A percentile compares a stretch with the other conserved stretches of the same genome.
Conservation (phyloP, 192 early-diverging fungal species). For the Podila horticola region DNA sequence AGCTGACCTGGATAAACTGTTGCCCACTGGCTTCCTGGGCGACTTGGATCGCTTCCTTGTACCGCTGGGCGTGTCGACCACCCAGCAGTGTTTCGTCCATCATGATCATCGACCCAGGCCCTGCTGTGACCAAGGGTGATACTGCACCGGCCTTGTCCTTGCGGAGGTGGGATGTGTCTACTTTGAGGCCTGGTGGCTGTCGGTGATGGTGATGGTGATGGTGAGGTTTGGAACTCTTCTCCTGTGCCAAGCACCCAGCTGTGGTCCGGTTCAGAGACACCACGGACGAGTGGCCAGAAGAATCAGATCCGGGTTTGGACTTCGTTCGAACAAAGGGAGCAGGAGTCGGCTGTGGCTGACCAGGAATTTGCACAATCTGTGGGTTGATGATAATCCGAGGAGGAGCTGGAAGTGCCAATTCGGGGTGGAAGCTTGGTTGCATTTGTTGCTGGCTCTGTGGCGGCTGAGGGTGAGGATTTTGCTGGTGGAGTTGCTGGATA, state of each 20-base stretch:
- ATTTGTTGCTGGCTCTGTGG: constrained; percentile 11
- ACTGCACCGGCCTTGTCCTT: background rate
- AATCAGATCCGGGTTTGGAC: background rate
- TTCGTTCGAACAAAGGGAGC: background rate
- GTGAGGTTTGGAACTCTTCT: background rate
- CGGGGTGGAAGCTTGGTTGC: constrained; percentile 8
- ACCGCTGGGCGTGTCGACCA: constrained; percentile 22
- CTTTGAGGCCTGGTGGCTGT: background rate
- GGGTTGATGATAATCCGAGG: constrained; percentile 11
- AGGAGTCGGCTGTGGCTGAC: background rate
- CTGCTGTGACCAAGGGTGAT: background rate
- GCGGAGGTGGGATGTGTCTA: background rate
- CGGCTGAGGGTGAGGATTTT: background rate
- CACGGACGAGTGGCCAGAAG: background rate
- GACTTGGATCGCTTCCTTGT: constrained; percentile 25
- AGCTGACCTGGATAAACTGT: constrained; percentile 8
- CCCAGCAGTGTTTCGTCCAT: constrained; percentile 32
- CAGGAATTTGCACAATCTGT: background rate
- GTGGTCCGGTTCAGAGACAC: background rate
- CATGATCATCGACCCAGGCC: constrained; percentile 12
- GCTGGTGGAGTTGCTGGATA: constrained; percentile 19
- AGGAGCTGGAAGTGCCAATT: constrained; percentile 4
- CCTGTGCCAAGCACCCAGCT: background rate
- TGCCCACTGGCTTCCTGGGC: constrained; percentile 43
- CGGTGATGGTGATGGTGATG: background rate